Evolutionary conservation across 2,329 filamentous ascomycete genomes (phyloP), one percentile per base, ranked within the genome.

Genomic region (Alternaria brassicicola): DNA sequence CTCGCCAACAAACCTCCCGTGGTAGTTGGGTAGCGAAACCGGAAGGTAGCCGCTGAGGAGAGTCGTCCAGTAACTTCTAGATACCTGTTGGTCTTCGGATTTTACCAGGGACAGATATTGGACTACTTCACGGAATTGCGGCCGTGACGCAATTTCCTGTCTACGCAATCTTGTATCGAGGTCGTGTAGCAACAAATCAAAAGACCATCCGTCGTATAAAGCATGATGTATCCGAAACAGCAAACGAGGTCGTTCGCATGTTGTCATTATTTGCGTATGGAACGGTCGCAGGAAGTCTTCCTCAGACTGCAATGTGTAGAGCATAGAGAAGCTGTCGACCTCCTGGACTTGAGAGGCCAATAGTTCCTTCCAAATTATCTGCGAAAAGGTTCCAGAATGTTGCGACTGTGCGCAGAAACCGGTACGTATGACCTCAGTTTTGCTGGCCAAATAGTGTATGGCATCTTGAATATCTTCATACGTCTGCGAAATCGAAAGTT

Each of bases 171-270:
- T 64, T 0, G 68, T 69, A 4, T 84, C 81, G 4, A 96, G 78
- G 72, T 97, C 92, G 25, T 83, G 79, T 13, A 91, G 71, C 0
- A 96, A 76, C 28, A 94, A 80, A 50, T 97, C 90, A 70, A 93
- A 84, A 0, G 92, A 93, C 93, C 93, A 97, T n/a, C 93, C 93
- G 75, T 97, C 93, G 70, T 96, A 97, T 1, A 96, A 74, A 0
- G 91, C 88, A 76, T 97, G 93, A 71, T 96, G 93, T 0, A 96
- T 80, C 12, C 89, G 82, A 42, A 91, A 74, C 4, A 79, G 65
- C 30, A 46, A 62, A 55, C 4, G 70, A 48, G 17, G 64, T 17
- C 7, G 50, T 30, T 51, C 63, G 47, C 12, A 66, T 12, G 30
- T 49, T 15, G 59, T 48, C 23, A 59, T 65, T 2, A 93, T 76